These are phyloP conservation scores for Trametes sp. DNA, from an alignment of 1,284 basidiomycete species.

Conservation along the genomic window DNA sequence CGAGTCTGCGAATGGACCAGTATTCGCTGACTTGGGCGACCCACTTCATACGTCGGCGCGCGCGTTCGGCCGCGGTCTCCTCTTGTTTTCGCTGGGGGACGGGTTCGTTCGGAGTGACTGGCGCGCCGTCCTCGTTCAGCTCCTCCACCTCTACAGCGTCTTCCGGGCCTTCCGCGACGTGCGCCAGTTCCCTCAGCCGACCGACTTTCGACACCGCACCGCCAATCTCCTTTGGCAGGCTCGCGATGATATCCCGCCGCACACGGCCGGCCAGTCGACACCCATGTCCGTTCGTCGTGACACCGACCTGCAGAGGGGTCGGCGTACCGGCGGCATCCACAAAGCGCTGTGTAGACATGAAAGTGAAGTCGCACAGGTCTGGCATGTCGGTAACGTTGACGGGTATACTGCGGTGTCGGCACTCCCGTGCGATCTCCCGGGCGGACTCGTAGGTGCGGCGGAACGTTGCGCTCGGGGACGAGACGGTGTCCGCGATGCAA, in stretches of 20 bases:
- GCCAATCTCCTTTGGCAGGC: slow-evolving; percentile 80
- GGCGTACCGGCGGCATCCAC: slow-evolving; percentile 53
- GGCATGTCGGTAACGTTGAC: slow-evolving; percentile 91
- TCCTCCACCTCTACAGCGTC: slow-evolving; percentile 46
- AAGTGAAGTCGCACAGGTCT: slow-evolving; percentile 88
- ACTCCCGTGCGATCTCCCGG: slow-evolving; percentile 59
- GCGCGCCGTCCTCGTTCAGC: slow-evolving; percentile 63
- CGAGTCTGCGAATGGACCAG: slow-evolving; percentile 86
- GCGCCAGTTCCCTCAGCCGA: slow-evolving; percentile 71
- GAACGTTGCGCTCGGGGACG: slow-evolving; percentile 43
- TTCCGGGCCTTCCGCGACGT: slow-evolving; percentile 41
- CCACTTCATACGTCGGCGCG: slow-evolving; percentile 82
- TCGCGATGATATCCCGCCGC: slow-evolving; percentile 82
- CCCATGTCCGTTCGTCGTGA: slow-evolving; percentile 93
- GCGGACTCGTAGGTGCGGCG: slow-evolving; percentile 62
- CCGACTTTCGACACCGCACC: slow-evolving; percentile 83
- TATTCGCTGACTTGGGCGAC: slow-evolving; percentile 94
- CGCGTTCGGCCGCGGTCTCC: slow-evolving; percentile 60
- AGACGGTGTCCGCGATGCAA: slow-evolving; percentile 79
- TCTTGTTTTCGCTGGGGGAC: slow-evolving; percentile 64
- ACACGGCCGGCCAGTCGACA: slow-evolving; percentile 88
- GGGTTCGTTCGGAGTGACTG: slow-evolving; percentile 80
- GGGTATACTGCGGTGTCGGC: slow-evolving; percentile 68
- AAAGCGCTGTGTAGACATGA: slow-evolving; percentile 90
- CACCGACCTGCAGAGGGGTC: slow-evolving; percentile 82